Percentiles rank a stretch among this genome's conserved stretches.
These are phyloP conservation scores for Ceratobasidium sp. DNA, from an alignment of 1,284 basidiomycete genomes.

Conservation along the genomic window DNA sequence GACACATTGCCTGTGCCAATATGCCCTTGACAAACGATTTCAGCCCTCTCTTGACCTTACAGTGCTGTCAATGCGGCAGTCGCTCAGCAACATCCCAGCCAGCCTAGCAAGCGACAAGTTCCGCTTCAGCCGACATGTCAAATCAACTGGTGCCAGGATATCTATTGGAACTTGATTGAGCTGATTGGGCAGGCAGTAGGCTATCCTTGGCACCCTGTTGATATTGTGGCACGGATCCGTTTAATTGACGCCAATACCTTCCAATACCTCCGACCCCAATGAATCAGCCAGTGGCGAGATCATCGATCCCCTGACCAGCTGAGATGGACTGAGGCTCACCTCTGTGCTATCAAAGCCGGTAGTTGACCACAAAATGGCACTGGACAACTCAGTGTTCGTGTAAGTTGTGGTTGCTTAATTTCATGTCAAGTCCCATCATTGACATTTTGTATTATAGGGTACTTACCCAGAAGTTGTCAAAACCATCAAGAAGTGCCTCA, in stretches of 20 bases:
- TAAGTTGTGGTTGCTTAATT: not conserved
- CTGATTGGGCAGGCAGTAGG: not conserved
- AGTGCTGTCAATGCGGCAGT: not conserved
- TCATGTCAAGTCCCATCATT: not conserved
- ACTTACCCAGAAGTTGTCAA: not conserved
- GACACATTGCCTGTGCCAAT: not conserved
- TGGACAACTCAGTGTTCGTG: not conserved
- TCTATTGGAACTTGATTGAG: constrained; percentile 31
- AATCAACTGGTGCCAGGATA: constrained; percentile 30
- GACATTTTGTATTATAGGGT: not conserved
- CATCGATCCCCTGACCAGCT: not conserved
- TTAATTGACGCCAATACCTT: constrained; percentile 4
- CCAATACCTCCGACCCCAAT: constrained; percentile 1
- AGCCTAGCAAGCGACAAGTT: not conserved
- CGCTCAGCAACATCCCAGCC: not conserved
- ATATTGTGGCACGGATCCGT: not conserved
- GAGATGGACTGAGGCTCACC: constrained; percentile 25
- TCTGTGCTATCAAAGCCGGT: constrained; percentile 15
- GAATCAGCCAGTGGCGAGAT: constrained; percentile 30
- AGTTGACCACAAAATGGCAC: not conserved
- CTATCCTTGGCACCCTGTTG: constrained; percentile 2
- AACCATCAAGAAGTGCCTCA: not conserved
- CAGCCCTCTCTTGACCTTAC: constrained; percentile 12
- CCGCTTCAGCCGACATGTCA: not conserved
- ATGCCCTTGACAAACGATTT: not conserved